Evolutionary conservation across 2,329 filamentous ascomycete species (phyloP).

Genomic region (Pseudomassariella vexata): DNA sequence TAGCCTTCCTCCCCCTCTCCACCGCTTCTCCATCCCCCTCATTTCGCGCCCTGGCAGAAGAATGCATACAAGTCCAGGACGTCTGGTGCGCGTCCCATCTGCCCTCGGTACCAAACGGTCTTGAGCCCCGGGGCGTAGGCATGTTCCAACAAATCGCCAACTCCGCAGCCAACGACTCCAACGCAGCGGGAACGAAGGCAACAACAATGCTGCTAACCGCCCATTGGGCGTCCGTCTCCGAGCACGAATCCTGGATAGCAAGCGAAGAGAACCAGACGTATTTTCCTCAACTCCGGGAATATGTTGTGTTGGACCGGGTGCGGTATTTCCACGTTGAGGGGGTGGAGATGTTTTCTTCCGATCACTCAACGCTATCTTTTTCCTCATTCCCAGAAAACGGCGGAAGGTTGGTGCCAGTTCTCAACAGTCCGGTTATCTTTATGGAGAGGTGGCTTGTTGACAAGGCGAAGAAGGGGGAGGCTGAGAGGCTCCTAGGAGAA

Average conservation of each 20-base stretch:
- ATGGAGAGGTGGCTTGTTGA: slow-evolving; percentile 20
- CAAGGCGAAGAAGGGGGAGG: slow-evolving; percentile 1
- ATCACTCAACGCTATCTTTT: too few species aligned
- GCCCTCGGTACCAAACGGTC: slow-evolving; percentile 28
- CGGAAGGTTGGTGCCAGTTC: slow-evolving; percentile 11
- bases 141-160: slow-evolving; percentile 30
- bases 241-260: slow-evolving; percentile 37
- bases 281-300: slow-evolving; percentile 25
- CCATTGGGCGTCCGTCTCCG: slow-evolving; percentile 35
- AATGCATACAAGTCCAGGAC: slow-evolving; percentile 29
- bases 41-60: slow-evolving; percentile 25
- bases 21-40: slow-evolving; percentile 23
- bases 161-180: slow-evolving; percentile 23
- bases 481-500: slow-evolving; percentile 1
- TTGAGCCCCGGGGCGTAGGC: slow-evolving; percentile 25
- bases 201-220: slow-evolving; percentile 40
- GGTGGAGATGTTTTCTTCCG: slow-evolving; percentile 18
- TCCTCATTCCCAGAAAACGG: slow-evolving; percentile 6
- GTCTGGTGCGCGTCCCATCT: slow-evolving; percentile 31
- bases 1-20: slow-evolving; percentile 19
- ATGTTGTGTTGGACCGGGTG: slow-evolving; percentile 28
- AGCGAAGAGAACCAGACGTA: slow-evolving; percentile 31
- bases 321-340: slow-evolving; percentile 35
- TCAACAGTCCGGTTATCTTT: slow-evolving; percentile 28
- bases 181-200: too few species aligned